Percentiles rank a stretch among this genome's conserved stretches.
These are phyloP conservation scores for Dalbergia cochinchinensis DNA, from an alignment of 306 rosid genomes.

Conservation along the genomic window DNA sequence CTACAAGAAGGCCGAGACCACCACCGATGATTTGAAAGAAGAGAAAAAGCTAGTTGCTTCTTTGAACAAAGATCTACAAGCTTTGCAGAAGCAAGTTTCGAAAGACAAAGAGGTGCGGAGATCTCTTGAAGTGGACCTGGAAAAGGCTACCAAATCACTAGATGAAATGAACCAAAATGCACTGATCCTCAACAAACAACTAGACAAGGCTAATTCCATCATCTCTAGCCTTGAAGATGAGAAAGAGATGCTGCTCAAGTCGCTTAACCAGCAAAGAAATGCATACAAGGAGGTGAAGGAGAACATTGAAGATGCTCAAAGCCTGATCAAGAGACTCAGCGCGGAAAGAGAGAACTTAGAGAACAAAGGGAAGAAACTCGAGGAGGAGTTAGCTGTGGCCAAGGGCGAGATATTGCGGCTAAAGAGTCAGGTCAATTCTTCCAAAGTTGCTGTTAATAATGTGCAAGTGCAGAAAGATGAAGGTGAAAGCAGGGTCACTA, in stretches of 20 bases:
- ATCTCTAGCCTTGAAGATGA: conserved; percentile 75
- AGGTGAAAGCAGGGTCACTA: conserved; percentile 15
- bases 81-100: conserved; percentile 70
- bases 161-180: conserved; percentile 84
- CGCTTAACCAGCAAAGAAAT: conserved; percentile 68
- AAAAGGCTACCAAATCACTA: conserved; percentile 78
- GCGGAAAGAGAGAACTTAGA: conserved; percentile 73
- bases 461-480: conserved; percentile 28
- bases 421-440: conserved; percentile 47
- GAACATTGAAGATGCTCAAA: conserved; percentile 85
- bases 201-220: conserved; percentile 63
- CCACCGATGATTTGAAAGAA: conserved; percentile 63
- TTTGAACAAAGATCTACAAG: conserved; percentile 60
- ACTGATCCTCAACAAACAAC: conserved; percentile 62
- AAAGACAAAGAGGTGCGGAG: conserved; percentile 65
- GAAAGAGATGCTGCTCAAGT: conserved; percentile 65
- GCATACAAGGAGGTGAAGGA: conserved; percentile 69
- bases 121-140: conserved; percentile 73
- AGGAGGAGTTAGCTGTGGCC: conserved; percentile 75
- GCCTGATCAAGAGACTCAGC: conserved; percentile 73
- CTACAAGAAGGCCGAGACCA: conserved; percentile 71
- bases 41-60: conserved; percentile 66
- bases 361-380: conserved; percentile 72
- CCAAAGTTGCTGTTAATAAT: conserved; percentile 41
- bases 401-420: conserved; percentile 75